Base-by-base conservation (phyloP, 2,329 filamentous ascomycete genomes). In the Paecilomyces sp. region DNA sequence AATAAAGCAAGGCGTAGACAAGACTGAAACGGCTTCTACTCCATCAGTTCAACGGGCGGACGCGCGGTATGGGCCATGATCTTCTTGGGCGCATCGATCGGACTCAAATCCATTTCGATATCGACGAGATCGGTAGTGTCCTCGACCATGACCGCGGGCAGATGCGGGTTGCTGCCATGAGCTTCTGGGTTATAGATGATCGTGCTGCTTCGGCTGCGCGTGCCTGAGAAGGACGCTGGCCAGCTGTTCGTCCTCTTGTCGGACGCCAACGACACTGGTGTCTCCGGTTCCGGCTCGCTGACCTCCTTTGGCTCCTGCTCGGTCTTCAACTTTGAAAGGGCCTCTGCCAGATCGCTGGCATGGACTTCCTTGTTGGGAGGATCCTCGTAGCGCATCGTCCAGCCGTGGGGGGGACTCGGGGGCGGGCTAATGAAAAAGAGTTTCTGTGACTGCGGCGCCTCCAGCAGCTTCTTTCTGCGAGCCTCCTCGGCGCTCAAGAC, bases 381-480 rank as follows among this genome's bases (percentile, higher is more conserved):
- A 28, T 84, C 85, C 68, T 88, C 85, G 59, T 82, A 79, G 61
- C 80, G 79, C 75, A 85, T 79, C 70, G 85, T 82, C 85, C 85
- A 88, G 55, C 85, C 85, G 70, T 85, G 82, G 1, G 85, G 85
- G 54, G 85, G 85, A 61, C 78, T 81, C 0, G 85, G 85, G 12
- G 85, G 85, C 57, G 85, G 85, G 53, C 78, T 82, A 72, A 88
- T 88, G 73, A 88, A 88, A 79, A 88, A 87, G 53, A 87, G 75
- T 68, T 86, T 86, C 60, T 84, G 80, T 56, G 79, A 75, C 59
- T 86, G 81, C 1, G 85, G 85, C 4, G 80, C 79, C 60, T 82
- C 75, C 9, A 85, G 77, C 59, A 83, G 79, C 56, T 80, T 78
- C 54, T 69, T 73, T 31, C 72, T 72, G 24, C 65, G 66, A 12